Percentiles rank a stretch among this genome's conserved stretches.
Evolutionary conservation across 2,329 filamentous ascomycete genomes (phyloP).

Genomic region (Colletotrichum sp.): DNA sequence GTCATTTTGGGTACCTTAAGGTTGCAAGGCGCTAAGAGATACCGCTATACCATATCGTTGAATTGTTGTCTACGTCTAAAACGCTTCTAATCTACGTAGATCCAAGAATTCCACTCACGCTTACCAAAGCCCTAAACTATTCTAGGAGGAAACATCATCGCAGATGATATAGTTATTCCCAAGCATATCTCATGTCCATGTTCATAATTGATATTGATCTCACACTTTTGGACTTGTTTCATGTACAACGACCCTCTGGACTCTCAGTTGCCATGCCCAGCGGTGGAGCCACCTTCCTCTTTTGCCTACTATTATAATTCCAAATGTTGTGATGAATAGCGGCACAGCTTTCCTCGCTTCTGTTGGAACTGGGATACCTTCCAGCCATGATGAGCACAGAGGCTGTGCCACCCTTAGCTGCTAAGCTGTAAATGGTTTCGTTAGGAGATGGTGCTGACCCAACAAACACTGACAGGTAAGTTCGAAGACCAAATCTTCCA

Average conservation of each 20-base stretch:
- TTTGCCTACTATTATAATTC: neutral
- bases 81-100: too few species aligned
- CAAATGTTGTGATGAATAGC: neutral
- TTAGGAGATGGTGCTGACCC: rapidly evolving
- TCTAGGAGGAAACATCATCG: too few species aligned
- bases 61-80: too few species aligned
- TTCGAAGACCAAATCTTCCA: rapidly evolving
- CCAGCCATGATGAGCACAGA: neutral
- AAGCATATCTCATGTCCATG: neutral
- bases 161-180: too few species aligned
- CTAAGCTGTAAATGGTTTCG: neutral
- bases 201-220: neutral
- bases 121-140: too few species aligned
- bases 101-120: too few species aligned
- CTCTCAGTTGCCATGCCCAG: neutral
- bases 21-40: too few species aligned
- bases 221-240: too few species aligned
- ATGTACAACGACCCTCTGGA: neutral
- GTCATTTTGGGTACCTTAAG: neutral
- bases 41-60: too few species aligned
- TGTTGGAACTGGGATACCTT: neutral
- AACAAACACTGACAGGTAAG: neutral
- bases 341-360: neutral
- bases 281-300: neutral
- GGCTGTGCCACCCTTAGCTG: neutral